A percentile compares a stretch with the other conserved stretches of the same genome.
These are phyloP conservation scores for Lotus japonicus DNA, from an alignment of 306 rosid genomes.

Conservation along the genomic window DNA sequence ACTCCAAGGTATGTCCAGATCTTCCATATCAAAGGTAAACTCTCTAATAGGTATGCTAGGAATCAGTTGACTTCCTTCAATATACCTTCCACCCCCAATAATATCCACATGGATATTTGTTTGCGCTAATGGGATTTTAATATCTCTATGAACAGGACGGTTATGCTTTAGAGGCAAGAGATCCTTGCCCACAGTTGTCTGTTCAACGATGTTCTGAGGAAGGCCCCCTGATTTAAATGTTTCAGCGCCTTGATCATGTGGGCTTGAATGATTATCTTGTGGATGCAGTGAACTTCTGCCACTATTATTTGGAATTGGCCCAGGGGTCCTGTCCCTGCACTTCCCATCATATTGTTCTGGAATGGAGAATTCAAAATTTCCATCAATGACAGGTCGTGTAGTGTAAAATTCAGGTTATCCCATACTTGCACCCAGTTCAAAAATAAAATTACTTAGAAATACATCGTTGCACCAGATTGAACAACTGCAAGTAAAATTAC, in stretches of 20 bases:
- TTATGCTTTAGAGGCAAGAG: slow-evolving; percentile 35
- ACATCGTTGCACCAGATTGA: slow-evolving; percentile 5
- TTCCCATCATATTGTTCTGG: slow-evolving; percentile 51
- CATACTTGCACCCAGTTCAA: slow-evolving; percentile 15
- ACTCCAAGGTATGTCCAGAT: slow-evolving; percentile 74
- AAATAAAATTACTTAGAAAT: neutral
- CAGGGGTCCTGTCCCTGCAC: slow-evolving; percentile 37
- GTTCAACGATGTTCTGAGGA: slow-evolving; percentile 38
- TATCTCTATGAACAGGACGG: slow-evolving; percentile 27
- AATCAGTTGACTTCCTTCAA: slow-evolving; percentile 49
- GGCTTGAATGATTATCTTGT: slow-evolving; percentile 33
- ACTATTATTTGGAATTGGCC: slow-evolving; percentile 35
- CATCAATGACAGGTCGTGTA: slow-evolving; percentile 37
- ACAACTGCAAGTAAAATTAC: neutral
- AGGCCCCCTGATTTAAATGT: slow-evolving; percentile 33
- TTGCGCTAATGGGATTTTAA: slow-evolving; percentile 17
- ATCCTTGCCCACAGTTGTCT: slow-evolving; percentile 39
- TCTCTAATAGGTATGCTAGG: slow-evolving; percentile 45
- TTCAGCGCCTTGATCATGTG: slow-evolving; percentile 45
- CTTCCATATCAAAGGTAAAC: slow-evolving; percentile 55
- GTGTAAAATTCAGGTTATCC: slow-evolving; percentile 18
- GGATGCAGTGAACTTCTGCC: slow-evolving; percentile 38
- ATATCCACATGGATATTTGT: slow-evolving; percentile 42
- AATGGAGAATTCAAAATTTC: slow-evolving; percentile 39
- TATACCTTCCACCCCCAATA: slow-evolving; percentile 39